Base-by-base conservation (phyloP, 371 early-diverging fungal species). In the Apophysomyces trapeziformis region DNA sequence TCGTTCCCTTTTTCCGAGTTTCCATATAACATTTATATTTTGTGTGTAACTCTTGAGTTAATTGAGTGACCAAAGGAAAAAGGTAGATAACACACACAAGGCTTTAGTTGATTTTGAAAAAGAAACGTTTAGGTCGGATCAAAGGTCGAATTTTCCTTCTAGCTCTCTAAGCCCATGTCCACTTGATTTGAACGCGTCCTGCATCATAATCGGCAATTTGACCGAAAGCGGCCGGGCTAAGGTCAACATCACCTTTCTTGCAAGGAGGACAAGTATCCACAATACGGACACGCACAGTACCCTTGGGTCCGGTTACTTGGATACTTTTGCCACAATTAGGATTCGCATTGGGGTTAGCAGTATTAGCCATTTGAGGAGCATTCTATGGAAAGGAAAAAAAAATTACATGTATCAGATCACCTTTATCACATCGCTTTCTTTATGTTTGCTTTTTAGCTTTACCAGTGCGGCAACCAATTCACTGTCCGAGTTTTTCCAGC, bases 221-320 rank as follows among this genome's bases (percentile, higher is more conserved):
- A 0, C 44, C 68, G 46, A 88, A 88, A 8, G 87, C 87, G n/a
- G 78, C 73, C 12, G 83, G 85, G 16, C 72, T 73, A 38, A 88
- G 74, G 56, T 88, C 88, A 32, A 88, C 39, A 54, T 68, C 77
- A 18, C 86, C 89, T 1, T 57, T 68, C 26, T 61, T 38, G 62
- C 85, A 85, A 3, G 62, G 71, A 14, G 78, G 79, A 63, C 85
- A 85, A 9, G 78, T 78, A 65, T 84, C 84, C 14, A 69, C 74
- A 57, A 77, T 75, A 50, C 63, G 74, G 5, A 81, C 81, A 38
- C 66, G 66, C 14, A 81, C 77, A 5, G 70, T 44, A 2, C 78
- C 77, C 35, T 74, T 74, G 38, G 82, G 82, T 5, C 79, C 82
- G 9, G 68, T 67, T 13, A 77, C 82, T 9, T 61, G 67, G 7